Evolutionary conservation across 352 stramenopile species (phyloP), one percentile per base, ranked within the genome.

Genomic region (Discostella stelligera): DNA sequence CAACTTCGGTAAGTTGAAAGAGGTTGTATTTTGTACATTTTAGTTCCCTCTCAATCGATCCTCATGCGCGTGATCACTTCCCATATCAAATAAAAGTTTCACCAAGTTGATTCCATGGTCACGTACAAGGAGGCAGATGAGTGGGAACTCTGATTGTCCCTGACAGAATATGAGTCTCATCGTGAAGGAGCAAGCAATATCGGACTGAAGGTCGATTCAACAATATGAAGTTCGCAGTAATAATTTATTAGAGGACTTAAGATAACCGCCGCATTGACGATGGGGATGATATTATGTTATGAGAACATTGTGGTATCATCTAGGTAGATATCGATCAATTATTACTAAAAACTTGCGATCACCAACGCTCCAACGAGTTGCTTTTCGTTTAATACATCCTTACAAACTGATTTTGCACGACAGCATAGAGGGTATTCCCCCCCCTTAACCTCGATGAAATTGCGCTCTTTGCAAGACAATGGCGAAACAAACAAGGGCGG

Each of bases 101-200:
- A 99, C 90, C 98, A 98, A 79, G 94, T 99, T 39, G 96, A 99
- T 71, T 96, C 96, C 9, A 97, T 98, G 86, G 97, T 99, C 59
- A 94, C 96, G 27, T 99, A 99, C 90, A 98, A 98, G 82, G 79
- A 91, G 63, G 82, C 82, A 27, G 88, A 94, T 68, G 85, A 94
- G 50, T 91, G 85, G 84, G 86, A 92, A 37, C 73, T 93, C 11
- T 92, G 80, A 76, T 61, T 21, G 30, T 44, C 37, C 23, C 32
- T 41, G 32, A 9, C 3, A 41, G 4, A 41, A 9, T 41, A 9
- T 41, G 32, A 41, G 9, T 9, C 32, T 41, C 32, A 41, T 41
- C 3, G 9, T 41, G 32, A 41, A 9, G 32, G 32, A 41, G 32
- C 32, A 41, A 41, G 3, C 32, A 41, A 41, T 41, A 41, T 41